These are phyloP conservation scores for Diplogelasinospora grovesii DNA, from an alignment of 495 filamentous ascomycete genomes.

Conservation along the genomic window DNA sequence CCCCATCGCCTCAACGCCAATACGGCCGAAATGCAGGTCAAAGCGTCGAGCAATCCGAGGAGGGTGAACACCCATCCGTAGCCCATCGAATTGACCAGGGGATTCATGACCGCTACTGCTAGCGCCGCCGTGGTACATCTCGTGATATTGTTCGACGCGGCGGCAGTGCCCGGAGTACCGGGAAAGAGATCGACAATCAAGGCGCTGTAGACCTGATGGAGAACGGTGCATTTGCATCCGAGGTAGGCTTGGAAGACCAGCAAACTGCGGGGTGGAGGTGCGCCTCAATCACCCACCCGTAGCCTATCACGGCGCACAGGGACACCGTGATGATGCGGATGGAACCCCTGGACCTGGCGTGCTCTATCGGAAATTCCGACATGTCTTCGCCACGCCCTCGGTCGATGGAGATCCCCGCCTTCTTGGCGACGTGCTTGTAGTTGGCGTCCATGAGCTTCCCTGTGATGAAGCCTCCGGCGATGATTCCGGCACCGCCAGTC, in stretches of 20 bases:
- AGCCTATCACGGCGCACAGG: conserved; percentile 7
- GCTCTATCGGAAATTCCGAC: conserved; percentile 14
- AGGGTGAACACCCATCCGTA: conserved; percentile 20
- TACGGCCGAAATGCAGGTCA: background rate
- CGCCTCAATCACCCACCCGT: conserved; percentile 11
- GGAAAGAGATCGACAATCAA: conserved; percentile 21
- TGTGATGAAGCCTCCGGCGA: conserved; percentile 8
- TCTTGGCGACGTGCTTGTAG: conserved; percentile 35
- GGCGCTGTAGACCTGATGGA: conserved; percentile 6
- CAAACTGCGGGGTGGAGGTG: conserved; percentile 8
- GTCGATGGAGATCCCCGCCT: conserved; percentile 14
- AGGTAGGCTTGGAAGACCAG: conserved; percentile 18
- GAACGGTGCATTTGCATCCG: conserved; percentile 1
- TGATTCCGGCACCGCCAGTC: conserved; percentile 36
- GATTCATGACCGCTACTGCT: conserved; percentile 15
- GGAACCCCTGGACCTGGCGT: conserved; percentile 8
- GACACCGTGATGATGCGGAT: conserved; percentile 6
- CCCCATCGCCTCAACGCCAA: conserved; percentile 4
- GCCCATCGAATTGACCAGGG: conserved; percentile 13
- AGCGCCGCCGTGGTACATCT: conserved; percentile 17
- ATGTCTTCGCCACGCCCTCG: conserved; percentile 9
- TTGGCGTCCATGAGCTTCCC: conserved; percentile 36
- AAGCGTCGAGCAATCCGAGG: conserved; percentile 10
- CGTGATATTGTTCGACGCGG: conserved; percentile 12
- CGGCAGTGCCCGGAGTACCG: conserved; percentile 16